Evolutionary conservation across 257 asterid genomes (phyloP).

Genomic region (Cynanchum wilfordii): DNA sequence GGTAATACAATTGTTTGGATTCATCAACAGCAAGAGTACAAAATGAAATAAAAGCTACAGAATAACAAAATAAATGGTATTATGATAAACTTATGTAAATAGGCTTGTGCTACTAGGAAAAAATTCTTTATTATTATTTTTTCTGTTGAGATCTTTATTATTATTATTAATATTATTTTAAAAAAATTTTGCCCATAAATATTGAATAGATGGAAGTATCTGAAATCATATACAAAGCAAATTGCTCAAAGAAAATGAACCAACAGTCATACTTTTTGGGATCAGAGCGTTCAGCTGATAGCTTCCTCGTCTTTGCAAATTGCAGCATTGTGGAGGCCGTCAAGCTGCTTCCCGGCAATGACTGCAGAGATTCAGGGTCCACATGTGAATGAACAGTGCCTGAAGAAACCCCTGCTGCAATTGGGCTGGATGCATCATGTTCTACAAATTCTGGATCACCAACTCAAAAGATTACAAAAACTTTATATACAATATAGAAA

Average conservation of each 20-base stretch:
- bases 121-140: not conserved
- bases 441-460: slow-evolving; percentile 46
- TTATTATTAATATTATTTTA: not conserved
- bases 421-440: slow-evolving; percentile 61
- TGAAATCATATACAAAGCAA: not conserved
- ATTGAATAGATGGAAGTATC: not conserved
- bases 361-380: slow-evolving; percentile 71
- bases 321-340: slow-evolving; percentile 69
- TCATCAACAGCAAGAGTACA: not conserved
- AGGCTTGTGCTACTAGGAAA: not conserved
- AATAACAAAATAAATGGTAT: not conserved
- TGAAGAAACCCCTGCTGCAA: slow-evolving; percentile 46
- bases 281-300: slow-evolving; percentile 82
- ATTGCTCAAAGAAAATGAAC: not conserved
- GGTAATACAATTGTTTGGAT: not conserved
- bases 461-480: slow-evolving; percentile 20
- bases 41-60: not conserved
- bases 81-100: not conserved
- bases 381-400: slow-evolving; percentile 64
- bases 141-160: not conserved
- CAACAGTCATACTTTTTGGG: slow-evolving; percentile 64
- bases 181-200: not conserved
- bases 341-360: slow-evolving; percentile 65
- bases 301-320: slow-evolving; percentile 84
- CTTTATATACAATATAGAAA: not conserved